These are phyloP conservation scores for Coprinellus micaceus DNA, from an alignment of 768 basidiomycete species.

Conservation along the genomic window DNA sequence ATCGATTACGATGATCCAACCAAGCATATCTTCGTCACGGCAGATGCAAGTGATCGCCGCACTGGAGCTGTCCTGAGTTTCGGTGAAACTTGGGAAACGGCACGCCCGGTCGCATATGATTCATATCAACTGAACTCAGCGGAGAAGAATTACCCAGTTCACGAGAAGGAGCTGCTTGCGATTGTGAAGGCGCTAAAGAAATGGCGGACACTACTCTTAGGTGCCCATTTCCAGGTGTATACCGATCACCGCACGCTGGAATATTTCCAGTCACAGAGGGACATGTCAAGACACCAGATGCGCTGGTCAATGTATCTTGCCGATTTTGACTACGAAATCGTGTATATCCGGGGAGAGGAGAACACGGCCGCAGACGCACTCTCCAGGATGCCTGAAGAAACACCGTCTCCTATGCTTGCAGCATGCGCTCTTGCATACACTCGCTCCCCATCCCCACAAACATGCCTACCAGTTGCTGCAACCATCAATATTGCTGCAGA, in stretches of 20 bases:
- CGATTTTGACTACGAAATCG: constrained; percentile 30
- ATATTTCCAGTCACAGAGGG: constrained; percentile 24
- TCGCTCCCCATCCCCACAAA: not conserved
- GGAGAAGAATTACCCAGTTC: constrained; percentile 29
- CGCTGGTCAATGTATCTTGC: constrained; percentile 31
- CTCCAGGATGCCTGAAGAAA: constrained; percentile 15
- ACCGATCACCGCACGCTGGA: constrained; percentile 36
- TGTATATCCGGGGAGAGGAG: constrained; percentile 30
- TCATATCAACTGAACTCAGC: constrained; percentile 24
- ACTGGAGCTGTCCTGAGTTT: constrained; percentile 28
- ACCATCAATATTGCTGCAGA: not conserved
- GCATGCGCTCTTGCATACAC: not conserved
- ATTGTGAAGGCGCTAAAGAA: constrained; percentile 27
- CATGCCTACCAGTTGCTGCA: not conserved
- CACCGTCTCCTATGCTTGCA: not conserved
- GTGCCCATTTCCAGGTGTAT: constrained; percentile 20
- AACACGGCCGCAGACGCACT: constrained; percentile 36
- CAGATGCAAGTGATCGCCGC: constrained; percentile 25
- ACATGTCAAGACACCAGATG: constrained; percentile 27
- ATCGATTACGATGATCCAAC: constrained; percentile 13
- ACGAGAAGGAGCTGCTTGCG: constrained; percentile 34
- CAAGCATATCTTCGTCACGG: constrained; percentile 31
- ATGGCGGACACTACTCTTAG: constrained; percentile 20
- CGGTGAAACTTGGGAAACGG: constrained; percentile 25
- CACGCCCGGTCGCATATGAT: constrained; percentile 29